Base-by-base conservation (phyloP, 192 early-diverging fungal species). In the Oehlia diaphana region DNA sequence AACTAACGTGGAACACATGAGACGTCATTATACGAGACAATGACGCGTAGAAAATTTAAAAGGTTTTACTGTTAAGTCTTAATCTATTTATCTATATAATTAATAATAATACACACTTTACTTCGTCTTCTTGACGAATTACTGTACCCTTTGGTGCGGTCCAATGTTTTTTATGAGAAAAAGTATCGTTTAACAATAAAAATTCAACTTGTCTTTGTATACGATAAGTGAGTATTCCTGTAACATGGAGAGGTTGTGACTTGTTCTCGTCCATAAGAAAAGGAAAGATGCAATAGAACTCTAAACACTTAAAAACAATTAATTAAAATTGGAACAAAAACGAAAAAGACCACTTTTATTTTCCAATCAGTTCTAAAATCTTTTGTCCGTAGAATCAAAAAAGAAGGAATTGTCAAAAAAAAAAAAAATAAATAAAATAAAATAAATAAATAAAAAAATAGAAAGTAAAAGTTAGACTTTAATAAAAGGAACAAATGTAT, bases 111-210 rank as follows among this genome's bases (percentile, higher is more conserved):
- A 80, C 90, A 86, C 93, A 96, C 95, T 93, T 92, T 81, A 90
- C 80, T 82, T 94, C 93, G 85, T 94, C 92, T 86, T 96, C 95
- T 77, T 89, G 83, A 26, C 93, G 93, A 79, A 95, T 89, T 44
- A 91, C 86, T 77, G 87, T 86, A 75, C 94, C 94, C 83, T 95
- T 95, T 42, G 95, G 95, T 75, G 92, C 90, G 58, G 88, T 90
- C 95, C 95, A 96, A 83, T 95, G 91, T 79, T 90, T 87, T 80
- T 94, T 93, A 82, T 93, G 90, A 73, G 91, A 84, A 77, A 90
- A 93, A 70, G 93, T 89, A 86, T 95, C 93, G 88, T 95, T 92
- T 81, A 94, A 87, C 81, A 96, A 87, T 86, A 96, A 89, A 81
- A 92, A 94, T 87, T 96, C 95, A 78, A 89, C 86, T 85, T 89